Base-by-base conservation (phyloP, 2,329 filamentous ascomycete species). In the Trichophyton verrucosum region DNA sequence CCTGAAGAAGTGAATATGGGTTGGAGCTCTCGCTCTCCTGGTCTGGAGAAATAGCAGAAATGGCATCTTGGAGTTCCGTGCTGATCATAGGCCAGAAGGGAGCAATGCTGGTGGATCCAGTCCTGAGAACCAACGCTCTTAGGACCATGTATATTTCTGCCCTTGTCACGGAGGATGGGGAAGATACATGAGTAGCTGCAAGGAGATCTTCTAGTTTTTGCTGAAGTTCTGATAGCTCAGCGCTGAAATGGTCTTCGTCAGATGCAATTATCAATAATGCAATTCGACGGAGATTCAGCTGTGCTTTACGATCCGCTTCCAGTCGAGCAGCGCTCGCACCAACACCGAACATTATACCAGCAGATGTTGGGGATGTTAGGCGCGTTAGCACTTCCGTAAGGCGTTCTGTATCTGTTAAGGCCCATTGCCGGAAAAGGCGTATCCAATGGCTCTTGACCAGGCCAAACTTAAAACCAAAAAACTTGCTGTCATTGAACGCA, bases 281-380 rank as follows among this genome's bases (percentile, higher is more conserved):
- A 55, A 95, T 84, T 55, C 94, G 84, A 11, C 91, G 87, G 17
- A 99, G 81, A 65, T 91, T 96, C 33, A 96, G 81, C 73, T 97
- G 92, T 0, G 91, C 91, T 74, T 87, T 94, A 61, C 91, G 86
- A 73, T 99, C 94, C 4, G 95, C 91, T 74, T 99, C 94, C n/a
- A 95, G 82, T 62, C 94, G 82, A 40, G 94, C 94, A 49, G 91
- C 95, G 22, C 89, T 91, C 5, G 94, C 94, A 9, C 95, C 95
- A 0, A 99, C 94, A n/a, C 94, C 94, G 69, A 99, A 99, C 71
- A 99, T 92, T 66, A 99, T 95, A 7, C 94, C 94, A 0, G 95
- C 94, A 13, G 91, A 92, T 1, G 91, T 90, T 4, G 94, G 94
- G 3, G 91, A 83, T 4, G 86, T 86, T 64, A 99, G 82, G 20